Conservation (phyloP, 148 eudicot species). For the Pouteria glomerata region DNA sequence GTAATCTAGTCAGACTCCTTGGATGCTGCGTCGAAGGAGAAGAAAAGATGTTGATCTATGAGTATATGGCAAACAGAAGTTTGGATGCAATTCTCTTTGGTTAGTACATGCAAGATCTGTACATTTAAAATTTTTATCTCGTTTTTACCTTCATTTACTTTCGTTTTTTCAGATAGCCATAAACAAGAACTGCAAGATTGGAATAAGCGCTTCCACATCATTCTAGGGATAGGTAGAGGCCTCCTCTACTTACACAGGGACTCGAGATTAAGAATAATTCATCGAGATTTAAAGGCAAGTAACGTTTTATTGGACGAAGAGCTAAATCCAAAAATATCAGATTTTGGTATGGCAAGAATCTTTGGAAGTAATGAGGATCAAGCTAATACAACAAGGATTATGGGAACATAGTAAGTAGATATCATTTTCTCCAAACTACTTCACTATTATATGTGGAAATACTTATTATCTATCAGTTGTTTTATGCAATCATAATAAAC, state of each 20-base stretch:
- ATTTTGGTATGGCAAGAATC: conserved; percentile 37
- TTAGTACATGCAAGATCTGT: conserved; percentile 4
- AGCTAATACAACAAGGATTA: conserved; percentile 31
- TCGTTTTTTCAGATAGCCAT: neutral
- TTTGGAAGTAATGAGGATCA: conserved; percentile 32
- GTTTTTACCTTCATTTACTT: too few species aligned
- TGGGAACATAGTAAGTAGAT: conserved; percentile 40
- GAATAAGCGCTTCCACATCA: conserved; percentile 24
- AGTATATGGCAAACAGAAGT: conserved; percentile 51
- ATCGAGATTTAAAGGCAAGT: conserved; percentile 33
- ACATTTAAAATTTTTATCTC: too few species aligned
- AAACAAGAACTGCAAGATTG: conserved; percentile 14
- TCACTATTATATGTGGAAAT: neutral
- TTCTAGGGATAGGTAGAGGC: conserved; percentile 32
- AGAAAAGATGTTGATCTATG: conserved; percentile 45
- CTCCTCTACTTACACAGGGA: conserved; percentile 38
- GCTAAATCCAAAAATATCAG: conserved; percentile 35
- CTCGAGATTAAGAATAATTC: conserved; percentile 35
- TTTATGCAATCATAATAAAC: neutral
- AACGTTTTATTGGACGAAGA: conserved; percentile 29
- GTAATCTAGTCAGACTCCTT: conserved; percentile 46
- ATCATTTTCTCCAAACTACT: neutral
- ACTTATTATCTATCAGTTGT: conserved; percentile 5
- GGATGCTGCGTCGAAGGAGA: conserved; percentile 46
- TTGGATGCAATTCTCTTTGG: conserved; percentile 51